phyloP scores from a whole-genome alignment of 2,329 filamentous ascomycete genomes.

The Fusarium burgessii region DNA sequence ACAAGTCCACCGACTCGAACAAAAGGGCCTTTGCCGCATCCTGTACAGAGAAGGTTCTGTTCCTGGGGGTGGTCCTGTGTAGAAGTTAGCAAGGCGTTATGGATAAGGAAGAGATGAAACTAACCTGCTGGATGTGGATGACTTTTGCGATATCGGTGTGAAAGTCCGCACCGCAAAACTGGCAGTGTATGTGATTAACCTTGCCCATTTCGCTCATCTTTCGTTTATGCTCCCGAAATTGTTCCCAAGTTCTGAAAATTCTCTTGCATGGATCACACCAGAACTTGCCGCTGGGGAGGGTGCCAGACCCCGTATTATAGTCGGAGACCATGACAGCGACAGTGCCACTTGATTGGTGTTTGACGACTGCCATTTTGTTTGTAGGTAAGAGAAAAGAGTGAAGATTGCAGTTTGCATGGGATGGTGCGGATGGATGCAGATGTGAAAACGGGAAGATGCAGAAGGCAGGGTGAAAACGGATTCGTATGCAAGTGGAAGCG shows the following conservation, averaged over 20 bases:
- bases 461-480: background rate
- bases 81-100: conserved; percentile 8
- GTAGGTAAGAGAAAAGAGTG: background rate
- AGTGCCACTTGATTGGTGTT: background rate
- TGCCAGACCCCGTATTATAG: conserved; percentile 32
- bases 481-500: background rate
- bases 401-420: background rate
- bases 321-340: background rate
- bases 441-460: background rate
- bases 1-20: conserved; percentile 54
- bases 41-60: conserved; percentile 61
- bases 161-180: conserved; percentile 54
- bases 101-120: conserved; percentile 6
- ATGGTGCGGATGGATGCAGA: background rate
- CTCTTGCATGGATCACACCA: conserved; percentile 49
- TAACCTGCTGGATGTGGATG: conserved; percentile 53
- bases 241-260: conserved; percentile 44
- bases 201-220: conserved; percentile 43
- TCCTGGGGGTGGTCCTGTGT: conserved; percentile 54
- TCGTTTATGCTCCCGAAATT: conserved; percentile 48
- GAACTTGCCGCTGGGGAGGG: conserved; percentile 28
- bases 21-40: conserved; percentile 56
- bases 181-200: conserved; percentile 53
- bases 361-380: background rate
- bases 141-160: conserved; percentile 48